phyloP scores from a whole-genome alignment of 208 protist genomes.

The Porcisia hertigi region DNA sequence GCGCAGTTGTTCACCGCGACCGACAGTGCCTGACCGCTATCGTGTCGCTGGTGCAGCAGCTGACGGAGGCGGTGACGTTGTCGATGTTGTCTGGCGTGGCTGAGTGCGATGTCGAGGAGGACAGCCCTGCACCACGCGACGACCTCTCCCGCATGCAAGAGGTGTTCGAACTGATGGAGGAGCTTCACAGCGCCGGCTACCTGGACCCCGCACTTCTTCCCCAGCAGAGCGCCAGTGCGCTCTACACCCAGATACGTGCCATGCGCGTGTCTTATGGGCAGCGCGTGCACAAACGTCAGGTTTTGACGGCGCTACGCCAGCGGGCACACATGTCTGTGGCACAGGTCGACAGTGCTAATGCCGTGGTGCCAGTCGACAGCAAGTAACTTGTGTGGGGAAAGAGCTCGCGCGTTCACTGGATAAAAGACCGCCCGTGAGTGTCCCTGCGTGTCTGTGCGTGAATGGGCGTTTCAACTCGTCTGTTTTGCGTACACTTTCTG shows the following conservation, averaged over 20 bases:
- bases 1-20: slow-evolving; percentile 48
- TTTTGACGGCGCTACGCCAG: slow-evolving; percentile 34
- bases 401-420: background rate
- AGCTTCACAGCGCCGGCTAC: slow-evolving; percentile 62
- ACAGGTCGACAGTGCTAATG: background rate
- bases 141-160: slow-evolving; percentile 48
- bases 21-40: slow-evolving; percentile 55
- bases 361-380: background rate
- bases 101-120: slow-evolving; percentile 17
- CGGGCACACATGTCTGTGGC: slow-evolving; percentile 7
- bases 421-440: background rate
- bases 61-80: slow-evolving; percentile 56
- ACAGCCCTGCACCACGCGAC: slow-evolving; percentile 15
- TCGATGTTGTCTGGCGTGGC: slow-evolving; percentile 32
- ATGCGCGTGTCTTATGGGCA: slow-evolving; percentile 65
- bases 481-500: background rate
- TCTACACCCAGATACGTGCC: slow-evolving; percentile 60
- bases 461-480: background rate
- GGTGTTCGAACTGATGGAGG: slow-evolving; percentile 58
- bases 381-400: slow-evolving; percentile 1
- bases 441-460: background rate
- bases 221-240: slow-evolving; percentile 38
- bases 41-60: slow-evolving; percentile 46
- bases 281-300: slow-evolving; percentile 43
- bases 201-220: slow-evolving; percentile 47